Conservation (phyloP, 208 protist species). For the Leptomonas seymouri region DNA sequence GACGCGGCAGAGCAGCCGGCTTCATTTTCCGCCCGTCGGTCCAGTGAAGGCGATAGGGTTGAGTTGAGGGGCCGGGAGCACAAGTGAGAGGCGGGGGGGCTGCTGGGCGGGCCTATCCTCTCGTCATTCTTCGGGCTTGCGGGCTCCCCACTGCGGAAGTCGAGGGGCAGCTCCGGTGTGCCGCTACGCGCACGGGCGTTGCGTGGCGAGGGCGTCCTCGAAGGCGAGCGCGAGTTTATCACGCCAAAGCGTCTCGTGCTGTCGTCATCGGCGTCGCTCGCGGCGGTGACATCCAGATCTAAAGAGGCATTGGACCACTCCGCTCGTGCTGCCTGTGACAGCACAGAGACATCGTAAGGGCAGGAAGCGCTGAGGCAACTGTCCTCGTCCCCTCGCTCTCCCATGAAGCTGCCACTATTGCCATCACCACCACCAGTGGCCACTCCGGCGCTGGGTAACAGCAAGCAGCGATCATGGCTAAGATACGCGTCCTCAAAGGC, state of each 20-base stretch:
- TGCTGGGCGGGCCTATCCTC: not conserved
- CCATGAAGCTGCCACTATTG: not conserved
- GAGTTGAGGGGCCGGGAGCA: not conserved
- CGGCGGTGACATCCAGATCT: not conserved
- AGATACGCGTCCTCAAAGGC: conserved; percentile 61
- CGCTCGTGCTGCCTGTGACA: conserved; percentile 40
- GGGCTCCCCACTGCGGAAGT: conserved; percentile 20
- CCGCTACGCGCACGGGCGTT: not conserved
- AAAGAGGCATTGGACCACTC: conserved; percentile 26
- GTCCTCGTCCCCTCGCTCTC: conserved; percentile 8
- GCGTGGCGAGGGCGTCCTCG: conserved; percentile 3
- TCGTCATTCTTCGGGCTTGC: not conserved
- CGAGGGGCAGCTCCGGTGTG: not conserved
- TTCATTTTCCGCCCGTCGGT: not conserved
- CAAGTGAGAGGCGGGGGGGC: not conserved
- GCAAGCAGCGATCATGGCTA: conserved; percentile 40
- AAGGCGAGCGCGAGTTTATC: conserved; percentile 3
- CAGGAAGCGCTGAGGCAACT: conserved; percentile 24
- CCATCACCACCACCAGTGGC: conserved; percentile 9
- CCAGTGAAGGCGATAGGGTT: not conserved
- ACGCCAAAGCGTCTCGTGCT: not conserved
- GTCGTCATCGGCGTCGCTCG: not conserved
- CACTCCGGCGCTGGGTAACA: conserved; percentile 13
- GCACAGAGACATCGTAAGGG: conserved; percentile 36
- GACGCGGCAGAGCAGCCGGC: not conserved